phyloP scores from a whole-genome alignment of 768 basidiomycete genomes.

The Crassisporium funariophilum region DNA sequence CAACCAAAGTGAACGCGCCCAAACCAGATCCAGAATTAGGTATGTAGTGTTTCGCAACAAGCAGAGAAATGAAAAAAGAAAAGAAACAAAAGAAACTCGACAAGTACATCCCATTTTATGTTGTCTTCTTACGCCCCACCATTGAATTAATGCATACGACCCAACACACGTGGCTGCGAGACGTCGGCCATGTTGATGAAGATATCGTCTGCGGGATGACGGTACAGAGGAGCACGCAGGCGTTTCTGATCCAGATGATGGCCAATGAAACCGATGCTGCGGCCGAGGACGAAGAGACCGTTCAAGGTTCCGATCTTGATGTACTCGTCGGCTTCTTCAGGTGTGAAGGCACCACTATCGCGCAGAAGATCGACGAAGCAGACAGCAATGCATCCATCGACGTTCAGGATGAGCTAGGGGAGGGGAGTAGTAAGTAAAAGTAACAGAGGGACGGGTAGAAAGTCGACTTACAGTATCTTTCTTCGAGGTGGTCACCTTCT shows the following conservation, averaged over 20 bases:
- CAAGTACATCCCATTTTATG: too few relatives aligned
- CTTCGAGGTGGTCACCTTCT: slow-evolving; percentile 97
- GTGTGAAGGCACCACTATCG: slow-evolving; percentile 91
- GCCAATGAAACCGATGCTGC: slow-evolving; percentile 97
- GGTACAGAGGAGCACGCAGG: slow-evolving; percentile 89
- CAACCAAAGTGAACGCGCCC: too few relatives aligned
- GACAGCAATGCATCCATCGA: slow-evolving; percentile 94
- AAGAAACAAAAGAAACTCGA: neutral
- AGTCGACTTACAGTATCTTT: slow-evolving; percentile 78
- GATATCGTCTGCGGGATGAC: slow-evolving; percentile 94
- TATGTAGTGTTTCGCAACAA: too few relatives aligned
- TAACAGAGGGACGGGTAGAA: neutral
- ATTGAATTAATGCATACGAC: slow-evolving; percentile 36
- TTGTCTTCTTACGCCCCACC: too few relatives aligned
- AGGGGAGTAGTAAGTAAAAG: slow-evolving; percentile 6
- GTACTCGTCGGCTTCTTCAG: slow-evolving; percentile 97
- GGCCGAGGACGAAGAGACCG: slow-evolving; percentile 95
- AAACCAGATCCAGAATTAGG: too few relatives aligned
- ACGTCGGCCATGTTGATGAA: slow-evolving; percentile 93
- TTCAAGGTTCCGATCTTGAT: slow-evolving; percentile 96
- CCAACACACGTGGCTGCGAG: slow-evolving; percentile 79
- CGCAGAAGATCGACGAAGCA: slow-evolving; percentile 95
- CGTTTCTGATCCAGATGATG: slow-evolving; percentile 97
- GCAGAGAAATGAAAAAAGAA: too few relatives aligned
- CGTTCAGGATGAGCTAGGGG: slow-evolving; percentile 85